Conservation (phyloP, 2,329 filamentous ascomycete genomes). For the Bipolaris gigantea region DNA sequence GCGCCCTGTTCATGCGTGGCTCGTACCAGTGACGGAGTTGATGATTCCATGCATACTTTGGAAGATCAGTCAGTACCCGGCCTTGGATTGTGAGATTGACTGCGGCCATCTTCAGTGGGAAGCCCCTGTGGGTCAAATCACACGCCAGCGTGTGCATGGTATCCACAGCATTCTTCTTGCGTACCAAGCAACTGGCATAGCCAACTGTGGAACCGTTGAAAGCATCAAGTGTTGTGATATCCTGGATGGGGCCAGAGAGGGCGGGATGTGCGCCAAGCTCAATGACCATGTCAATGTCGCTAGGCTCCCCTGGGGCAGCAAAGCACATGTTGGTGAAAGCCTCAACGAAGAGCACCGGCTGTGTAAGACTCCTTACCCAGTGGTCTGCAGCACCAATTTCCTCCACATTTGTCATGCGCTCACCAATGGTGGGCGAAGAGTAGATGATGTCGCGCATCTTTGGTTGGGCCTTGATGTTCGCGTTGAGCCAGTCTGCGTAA, state of each 20-base stretch:
- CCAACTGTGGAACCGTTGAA: background rate
- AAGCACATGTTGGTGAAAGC: background rate
- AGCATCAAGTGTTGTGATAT: background rate
- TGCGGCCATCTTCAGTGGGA: background rate
- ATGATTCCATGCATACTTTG: background rate
- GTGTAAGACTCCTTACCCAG: background rate
- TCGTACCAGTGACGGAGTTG: background rate
- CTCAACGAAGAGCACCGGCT: background rate
- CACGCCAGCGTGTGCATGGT: background rate
- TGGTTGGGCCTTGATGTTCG: constrained; percentile 7
- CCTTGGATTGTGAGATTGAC: background rate
- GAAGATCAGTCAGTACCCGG: background rate
- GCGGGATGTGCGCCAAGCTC: background rate
- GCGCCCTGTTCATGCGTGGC: background rate
- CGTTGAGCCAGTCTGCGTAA: constrained; percentile 8
- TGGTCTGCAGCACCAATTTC: background rate
- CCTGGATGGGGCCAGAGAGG: background rate
- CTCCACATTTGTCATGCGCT: background rate
- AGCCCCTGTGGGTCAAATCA: background rate
- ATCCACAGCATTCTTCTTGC: background rate
- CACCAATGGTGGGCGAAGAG: background rate
- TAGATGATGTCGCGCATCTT: background rate
- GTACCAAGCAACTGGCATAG: background rate
- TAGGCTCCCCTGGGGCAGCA: background rate
- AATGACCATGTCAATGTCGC: background rate